Evolutionary conservation across 1,284 basidiomycete species (phyloP).

Genomic region (Ganoderma meredithae): DNA sequence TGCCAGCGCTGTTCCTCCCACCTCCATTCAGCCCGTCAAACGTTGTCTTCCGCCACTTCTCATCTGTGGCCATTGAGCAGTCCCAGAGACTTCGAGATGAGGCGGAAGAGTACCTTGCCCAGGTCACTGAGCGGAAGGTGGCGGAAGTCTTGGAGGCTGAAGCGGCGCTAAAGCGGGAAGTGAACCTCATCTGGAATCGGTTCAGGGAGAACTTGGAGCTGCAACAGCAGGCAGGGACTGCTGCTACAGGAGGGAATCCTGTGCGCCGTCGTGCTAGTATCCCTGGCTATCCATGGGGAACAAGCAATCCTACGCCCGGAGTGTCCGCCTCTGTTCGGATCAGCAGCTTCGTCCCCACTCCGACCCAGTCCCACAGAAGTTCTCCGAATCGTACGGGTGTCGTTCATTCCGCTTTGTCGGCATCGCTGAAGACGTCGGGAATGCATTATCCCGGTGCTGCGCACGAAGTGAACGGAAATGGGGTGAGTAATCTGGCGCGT

Average conservation of each 20-base stretch:
- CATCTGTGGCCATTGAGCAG: constrained; percentile 60
- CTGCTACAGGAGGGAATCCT: constrained; percentile 11
- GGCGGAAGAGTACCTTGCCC: constrained; percentile 66
- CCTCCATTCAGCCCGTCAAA: constrained; percentile 81
- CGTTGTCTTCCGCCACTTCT: constrained; percentile 70
- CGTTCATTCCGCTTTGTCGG: constrained; percentile 69
- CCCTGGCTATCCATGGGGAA: constrained; percentile 20
- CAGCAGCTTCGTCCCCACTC: constrained; percentile 64
- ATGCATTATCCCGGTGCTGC: constrained; percentile 61
- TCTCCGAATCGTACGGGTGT: constrained; percentile 47
- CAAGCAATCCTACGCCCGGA: constrained; percentile 24
- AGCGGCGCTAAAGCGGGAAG: constrained; percentile 59
- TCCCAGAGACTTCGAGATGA: constrained; percentile 62
- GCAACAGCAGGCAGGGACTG: constrained; percentile 48
- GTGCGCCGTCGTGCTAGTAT: constrained; percentile 26
- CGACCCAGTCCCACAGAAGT: constrained; percentile 45
- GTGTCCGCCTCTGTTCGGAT: constrained; percentile 50
- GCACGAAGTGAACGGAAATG: constrained; percentile 19
- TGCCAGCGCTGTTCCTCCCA: constrained; percentile 68
- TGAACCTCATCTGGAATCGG: constrained; percentile 68
- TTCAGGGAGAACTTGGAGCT: constrained; percentile 61
- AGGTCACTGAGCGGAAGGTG: constrained; percentile 62
- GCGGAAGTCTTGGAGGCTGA: constrained; percentile 65
- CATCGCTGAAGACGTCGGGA: constrained; percentile 66
- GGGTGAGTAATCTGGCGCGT: constrained; percentile 12